Evolutionary conservation across 306 rosid species (phyloP).

Genomic region (Echinosophora koreensis): DNA sequence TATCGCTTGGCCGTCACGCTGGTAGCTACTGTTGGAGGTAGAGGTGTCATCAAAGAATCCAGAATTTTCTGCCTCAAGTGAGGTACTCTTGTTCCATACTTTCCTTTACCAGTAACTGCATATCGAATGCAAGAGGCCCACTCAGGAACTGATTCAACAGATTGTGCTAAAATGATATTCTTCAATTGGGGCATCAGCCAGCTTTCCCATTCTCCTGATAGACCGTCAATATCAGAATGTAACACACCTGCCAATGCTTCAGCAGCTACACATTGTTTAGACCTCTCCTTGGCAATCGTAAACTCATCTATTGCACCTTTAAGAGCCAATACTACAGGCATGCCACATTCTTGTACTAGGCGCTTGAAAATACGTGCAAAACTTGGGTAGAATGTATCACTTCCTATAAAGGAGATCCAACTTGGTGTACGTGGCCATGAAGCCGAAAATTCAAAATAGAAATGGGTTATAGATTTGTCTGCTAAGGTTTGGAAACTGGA

Average conservation of each 20-base stretch:
- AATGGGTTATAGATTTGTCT: constrained; percentile 93
- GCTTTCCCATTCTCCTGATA: constrained; percentile 82
- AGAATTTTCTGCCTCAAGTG: constrained; percentile 87
- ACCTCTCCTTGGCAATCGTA: constrained; percentile 89
- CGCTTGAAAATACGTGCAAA: constrained; percentile 97
- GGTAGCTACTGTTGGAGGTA: constrained; percentile 90
- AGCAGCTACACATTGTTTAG: constrained; percentile 99
- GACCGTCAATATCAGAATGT: constrained; percentile 92
- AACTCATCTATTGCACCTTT: constrained; percentile 84
- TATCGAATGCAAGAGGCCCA: constrained; percentile 98
- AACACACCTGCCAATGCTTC: constrained; percentile 96
- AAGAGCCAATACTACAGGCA: constrained; percentile 78
- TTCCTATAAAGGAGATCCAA: constrained; percentile 88
- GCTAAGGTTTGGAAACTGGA: constrained; percentile 94
- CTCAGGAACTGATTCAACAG: constrained; percentile 96
- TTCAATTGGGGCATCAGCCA: constrained; percentile 92
- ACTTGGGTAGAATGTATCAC: constrained; percentile 87
- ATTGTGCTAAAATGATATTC: constrained; percentile 80
- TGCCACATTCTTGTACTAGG: constrained; percentile 95
- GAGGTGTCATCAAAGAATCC: constrained; percentile 80
- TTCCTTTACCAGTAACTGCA: constrained; percentile 98
- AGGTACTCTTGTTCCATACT: constrained; percentile 88
- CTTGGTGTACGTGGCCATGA: constrained; percentile 99
- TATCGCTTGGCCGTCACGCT: constrained; percentile 90
- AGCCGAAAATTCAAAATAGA: constrained; percentile 93